Percentiles rank a stretch among this genome's conserved stretches.
phyloP scores from a whole-genome alignment of 495 filamentous ascomycete genomes.

The Penicillium cosmopolitanum region DNA sequence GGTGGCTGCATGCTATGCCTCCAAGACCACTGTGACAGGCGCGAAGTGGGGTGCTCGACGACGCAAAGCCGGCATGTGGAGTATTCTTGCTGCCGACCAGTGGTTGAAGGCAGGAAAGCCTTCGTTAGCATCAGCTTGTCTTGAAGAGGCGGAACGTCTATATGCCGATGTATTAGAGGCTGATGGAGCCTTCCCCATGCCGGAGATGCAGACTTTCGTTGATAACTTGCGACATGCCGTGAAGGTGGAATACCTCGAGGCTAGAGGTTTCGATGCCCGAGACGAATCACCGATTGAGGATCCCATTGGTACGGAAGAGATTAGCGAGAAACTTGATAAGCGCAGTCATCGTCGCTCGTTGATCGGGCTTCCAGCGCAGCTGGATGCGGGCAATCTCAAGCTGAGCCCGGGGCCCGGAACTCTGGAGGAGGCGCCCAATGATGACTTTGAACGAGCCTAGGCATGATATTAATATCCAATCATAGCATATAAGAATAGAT shows the following conservation, averaged over 20 bases:
- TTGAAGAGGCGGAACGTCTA: slow-evolving; percentile 70
- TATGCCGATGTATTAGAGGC: slow-evolving; percentile 65
- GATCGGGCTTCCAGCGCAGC: slow-evolving; percentile 38
- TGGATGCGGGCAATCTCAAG: slow-evolving; percentile 41
- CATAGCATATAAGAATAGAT: slow-evolving; percentile 32
- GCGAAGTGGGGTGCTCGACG: slow-evolving; percentile 69
- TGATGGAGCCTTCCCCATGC: slow-evolving; percentile 59
- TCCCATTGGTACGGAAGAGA: slow-evolving; percentile 57
- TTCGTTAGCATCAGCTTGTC: slow-evolving; percentile 68
- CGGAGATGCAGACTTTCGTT: slow-evolving; percentile 61
- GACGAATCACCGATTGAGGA: slow-evolving; percentile 39
- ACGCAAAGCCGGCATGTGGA: slow-evolving; percentile 91
- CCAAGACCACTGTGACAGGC: slow-evolving; percentile 65
- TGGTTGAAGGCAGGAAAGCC: slow-evolving; percentile 77
- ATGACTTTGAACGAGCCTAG: slow-evolving; percentile 58
- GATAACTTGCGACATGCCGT: slow-evolving; percentile 62
- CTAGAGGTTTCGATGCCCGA: slow-evolving; percentile 36
- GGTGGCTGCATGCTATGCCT: slow-evolving; percentile 78
- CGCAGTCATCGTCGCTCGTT: slow-evolving; percentile 47
- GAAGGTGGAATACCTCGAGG: slow-evolving; percentile 53
- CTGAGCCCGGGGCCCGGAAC: slow-evolving; percentile 32
- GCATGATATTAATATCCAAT: slow-evolving; percentile 25
- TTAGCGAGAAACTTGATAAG: slow-evolving; percentile 57
- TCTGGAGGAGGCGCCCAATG: slow-evolving; percentile 37
- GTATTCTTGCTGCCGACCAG: slow-evolving; percentile 75